These are phyloP conservation scores for Neurospora sp. DNA, from an alignment of 495 filamentous ascomycete species.

Conservation along the genomic window DNA sequence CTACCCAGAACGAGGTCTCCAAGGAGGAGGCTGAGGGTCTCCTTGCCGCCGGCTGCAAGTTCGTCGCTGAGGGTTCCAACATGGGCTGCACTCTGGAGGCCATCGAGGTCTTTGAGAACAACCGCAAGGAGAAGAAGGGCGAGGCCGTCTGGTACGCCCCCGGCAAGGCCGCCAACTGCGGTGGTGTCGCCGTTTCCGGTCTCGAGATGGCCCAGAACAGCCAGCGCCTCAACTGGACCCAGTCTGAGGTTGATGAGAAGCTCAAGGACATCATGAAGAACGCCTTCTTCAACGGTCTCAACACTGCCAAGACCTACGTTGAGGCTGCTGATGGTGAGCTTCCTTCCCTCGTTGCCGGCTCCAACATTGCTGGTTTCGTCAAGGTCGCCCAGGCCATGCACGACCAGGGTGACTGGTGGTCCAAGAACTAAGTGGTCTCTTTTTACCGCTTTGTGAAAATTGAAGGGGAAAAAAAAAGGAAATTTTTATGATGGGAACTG, in stretches of 20 bases:
- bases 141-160: constrained; percentile 90
- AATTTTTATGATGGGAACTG: background rate
- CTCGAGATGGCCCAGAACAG: constrained; percentile 99
- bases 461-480: background rate
- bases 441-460: background rate
- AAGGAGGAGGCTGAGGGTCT: constrained; percentile 79
- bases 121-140: constrained; percentile 56
- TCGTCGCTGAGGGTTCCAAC: constrained; percentile 95
- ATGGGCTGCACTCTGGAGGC: constrained; percentile 98
- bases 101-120: constrained; percentile 85
- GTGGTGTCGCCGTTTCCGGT: constrained; percentile 94
- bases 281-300: constrained; percentile 85
- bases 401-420: constrained; percentile 97
- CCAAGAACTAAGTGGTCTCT: constrained; percentile 11
- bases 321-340: constrained; percentile 67
- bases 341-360: constrained; percentile 81
- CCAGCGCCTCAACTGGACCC: constrained; percentile 69
- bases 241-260: constrained; percentile 83
- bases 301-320: constrained; percentile 82
- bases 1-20: constrained; percentile 95
- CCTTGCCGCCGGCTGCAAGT: constrained; percentile 64
- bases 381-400: constrained; percentile 94
- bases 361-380: constrained; percentile 94
- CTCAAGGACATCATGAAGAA: constrained; percentile 91
- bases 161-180: constrained; percentile 93